These are phyloP conservation scores for Colletotrichum lentis DNA, from an alignment of 2,329 filamentous ascomycete species.

Conservation along the genomic window DNA sequence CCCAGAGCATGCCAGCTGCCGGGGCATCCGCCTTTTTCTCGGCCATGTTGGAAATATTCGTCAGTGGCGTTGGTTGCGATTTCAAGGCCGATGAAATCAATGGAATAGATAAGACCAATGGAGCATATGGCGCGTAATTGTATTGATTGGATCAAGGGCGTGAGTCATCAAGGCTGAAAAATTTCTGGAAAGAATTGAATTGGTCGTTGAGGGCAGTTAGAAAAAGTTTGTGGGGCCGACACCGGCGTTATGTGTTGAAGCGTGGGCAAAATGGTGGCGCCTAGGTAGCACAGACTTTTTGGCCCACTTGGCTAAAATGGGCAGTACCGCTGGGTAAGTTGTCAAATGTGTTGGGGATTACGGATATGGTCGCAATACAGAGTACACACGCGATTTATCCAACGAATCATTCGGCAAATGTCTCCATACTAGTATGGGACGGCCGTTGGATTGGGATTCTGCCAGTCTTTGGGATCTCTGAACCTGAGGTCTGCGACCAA, in stretches of 20 bases:
- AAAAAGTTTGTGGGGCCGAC: slow-evolving; percentile 13
- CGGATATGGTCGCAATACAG: too few species aligned
- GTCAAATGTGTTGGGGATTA: too few species aligned
- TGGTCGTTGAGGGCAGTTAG: neutral
- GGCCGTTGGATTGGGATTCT: too few species aligned
- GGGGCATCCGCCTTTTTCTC: slow-evolving; percentile 43
- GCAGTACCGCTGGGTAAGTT: too few species aligned
- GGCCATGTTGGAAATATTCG: neutral
- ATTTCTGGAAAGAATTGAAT: neutral
- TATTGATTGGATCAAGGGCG: neutral
- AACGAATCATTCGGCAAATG: too few species aligned
- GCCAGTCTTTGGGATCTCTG: too few species aligned
- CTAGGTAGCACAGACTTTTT: too few species aligned
- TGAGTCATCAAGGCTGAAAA: neutral
- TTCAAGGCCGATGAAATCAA: neutral
- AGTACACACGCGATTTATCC: too few species aligned
- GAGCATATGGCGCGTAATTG: neutral
- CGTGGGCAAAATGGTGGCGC: too few species aligned
- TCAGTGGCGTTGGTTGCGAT: neutral
- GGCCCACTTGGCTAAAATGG: too few species aligned
- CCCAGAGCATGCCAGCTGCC: slow-evolving; percentile 40
- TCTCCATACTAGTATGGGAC: too few species aligned
- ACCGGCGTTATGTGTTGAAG: slow-evolving; percentile 63
- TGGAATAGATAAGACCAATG: neutral
- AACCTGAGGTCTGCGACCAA: too few species aligned